phyloP scores from a whole-genome alignment of 2,329 filamentous ascomycete species.

The Dothidotthia symphoricarpi region DNA sequence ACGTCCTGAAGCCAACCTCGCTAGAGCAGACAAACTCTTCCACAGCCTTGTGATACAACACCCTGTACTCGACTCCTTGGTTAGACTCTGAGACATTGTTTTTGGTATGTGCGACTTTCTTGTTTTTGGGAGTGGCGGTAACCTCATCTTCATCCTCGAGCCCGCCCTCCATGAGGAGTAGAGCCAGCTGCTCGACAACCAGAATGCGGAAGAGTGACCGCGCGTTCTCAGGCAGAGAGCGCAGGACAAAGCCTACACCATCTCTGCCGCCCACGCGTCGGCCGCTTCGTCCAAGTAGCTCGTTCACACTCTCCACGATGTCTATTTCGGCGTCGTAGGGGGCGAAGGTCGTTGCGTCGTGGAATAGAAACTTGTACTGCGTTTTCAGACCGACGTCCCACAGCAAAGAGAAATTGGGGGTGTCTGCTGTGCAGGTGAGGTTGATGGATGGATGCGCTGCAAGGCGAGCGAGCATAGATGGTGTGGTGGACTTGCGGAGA shows the following conservation, averaged over 20 bases:
- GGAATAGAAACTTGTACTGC: constrained; percentile 82
- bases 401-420: constrained; percentile 79
- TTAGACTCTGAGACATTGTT: constrained; percentile 33
- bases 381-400: constrained; percentile 88
- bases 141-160: constrained; percentile 24
- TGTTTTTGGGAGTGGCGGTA: constrained; percentile 18
- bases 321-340: constrained; percentile 73
- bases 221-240: constrained; percentile 88
- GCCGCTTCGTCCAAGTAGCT: constrained; percentile 77
- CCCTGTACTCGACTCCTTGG: constrained; percentile 80
- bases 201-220: constrained; percentile 81
- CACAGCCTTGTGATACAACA: constrained; percentile 90
- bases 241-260: constrained; percentile 86
- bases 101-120: constrained; percentile 28
- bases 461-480: constrained; percentile 72
- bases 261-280: constrained; percentile 82
- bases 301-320: constrained; percentile 85
- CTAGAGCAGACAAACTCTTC: constrained; percentile 97
- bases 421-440: constrained; percentile 79
- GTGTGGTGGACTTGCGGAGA: constrained; percentile 68
- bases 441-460: constrained; percentile 70
- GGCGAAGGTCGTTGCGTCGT: constrained; percentile 89
- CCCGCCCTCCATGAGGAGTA: constrained; percentile 53
- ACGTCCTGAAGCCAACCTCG: constrained; percentile 89
- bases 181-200: constrained; percentile 76